phyloP scores from a whole-genome alignment of 768 basidiomycete genomes.

The Lactifluus piperatus region DNA sequence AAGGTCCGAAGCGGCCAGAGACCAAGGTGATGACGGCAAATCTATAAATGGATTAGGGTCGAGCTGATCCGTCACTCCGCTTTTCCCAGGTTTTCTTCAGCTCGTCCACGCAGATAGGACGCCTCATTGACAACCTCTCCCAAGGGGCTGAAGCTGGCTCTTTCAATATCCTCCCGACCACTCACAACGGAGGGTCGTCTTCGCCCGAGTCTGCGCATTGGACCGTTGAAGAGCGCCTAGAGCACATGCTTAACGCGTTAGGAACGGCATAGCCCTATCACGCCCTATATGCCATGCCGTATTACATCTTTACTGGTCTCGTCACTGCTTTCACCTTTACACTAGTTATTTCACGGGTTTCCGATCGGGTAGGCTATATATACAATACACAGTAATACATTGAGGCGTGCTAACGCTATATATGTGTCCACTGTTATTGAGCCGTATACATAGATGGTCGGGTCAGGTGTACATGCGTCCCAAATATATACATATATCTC shows the following conservation, averaged over 20 bases:
- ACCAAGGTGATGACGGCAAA: slow-evolving; percentile 54
- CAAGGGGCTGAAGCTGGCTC: slow-evolving; percentile 76
- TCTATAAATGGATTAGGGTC: not conserved
- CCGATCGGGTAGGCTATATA: slow-evolving; percentile 5
- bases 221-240: slow-evolving; percentile 70
- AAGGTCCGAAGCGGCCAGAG: slow-evolving; percentile 58
- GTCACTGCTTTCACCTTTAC: slow-evolving; percentile 4
- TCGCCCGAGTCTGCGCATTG: slow-evolving; percentile 54
- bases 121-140: slow-evolving; percentile 75
- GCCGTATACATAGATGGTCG: not conserved
- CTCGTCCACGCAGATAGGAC: slow-evolving; percentile 70
- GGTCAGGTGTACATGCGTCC: slow-evolving; percentile 1
- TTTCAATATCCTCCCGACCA: slow-evolving; percentile 63
- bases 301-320: slow-evolving; percentile 5
- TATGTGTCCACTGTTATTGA: slow-evolving; percentile 16
- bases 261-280: slow-evolving; percentile 25
- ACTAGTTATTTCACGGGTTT: slow-evolving; percentile 1
- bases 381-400: not conserved
- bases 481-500: not conserved
- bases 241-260: slow-evolving; percentile 52
- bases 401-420: slow-evolving; percentile 10
- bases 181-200: slow-evolving; percentile 7
- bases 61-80: not conserved
- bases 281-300: not conserved
- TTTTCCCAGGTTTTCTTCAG: slow-evolving; percentile 58